Percentiles rank a stretch among this genome's conserved stretches.
phyloP scores from a whole-genome alignment of 306 rosid genomes.

The Pyrus betulifolia region DNA sequence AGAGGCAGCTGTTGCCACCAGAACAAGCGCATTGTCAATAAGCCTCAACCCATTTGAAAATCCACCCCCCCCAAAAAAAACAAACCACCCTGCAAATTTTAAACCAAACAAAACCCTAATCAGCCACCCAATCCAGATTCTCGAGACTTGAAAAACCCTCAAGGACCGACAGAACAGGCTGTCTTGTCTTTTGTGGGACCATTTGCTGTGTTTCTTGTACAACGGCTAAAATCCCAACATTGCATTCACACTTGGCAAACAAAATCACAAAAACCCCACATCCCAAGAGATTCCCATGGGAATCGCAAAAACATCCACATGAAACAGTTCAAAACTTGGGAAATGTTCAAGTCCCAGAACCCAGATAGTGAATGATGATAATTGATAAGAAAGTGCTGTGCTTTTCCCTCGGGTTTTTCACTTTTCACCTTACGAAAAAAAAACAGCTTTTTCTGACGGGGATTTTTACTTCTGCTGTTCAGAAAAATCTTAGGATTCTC shows the following conservation, averaged over 20 bases:
- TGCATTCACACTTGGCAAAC: conserved; percentile 13
- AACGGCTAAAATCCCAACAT: conserved; percentile 29
- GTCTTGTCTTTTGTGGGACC: conserved; percentile 50
- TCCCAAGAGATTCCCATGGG: conserved; percentile 58
- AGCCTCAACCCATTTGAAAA: conserved; percentile 33
- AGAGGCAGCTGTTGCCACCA: conserved; percentile 43
- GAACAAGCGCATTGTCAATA: conserved; percentile 50
- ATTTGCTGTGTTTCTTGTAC: conserved; percentile 28
- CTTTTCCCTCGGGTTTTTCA: neutral
- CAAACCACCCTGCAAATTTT: neutral
- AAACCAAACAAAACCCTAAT: neutral
- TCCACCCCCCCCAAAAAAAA: neutral
- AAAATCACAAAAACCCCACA: conserved; percentile 28
- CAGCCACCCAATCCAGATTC: neutral
- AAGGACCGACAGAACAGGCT: conserved; percentile 32
- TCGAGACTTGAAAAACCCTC: conserved; percentile 28
- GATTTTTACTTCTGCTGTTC: neutral
- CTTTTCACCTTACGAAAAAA: neutral
- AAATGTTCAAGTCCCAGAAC: neutral
- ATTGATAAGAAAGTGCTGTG: neutral
- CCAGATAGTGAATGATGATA: neutral
- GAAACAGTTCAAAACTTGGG: neutral
- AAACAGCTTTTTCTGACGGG: neutral
- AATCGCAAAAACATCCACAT: conserved; percentile 14
- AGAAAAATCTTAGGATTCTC: neutral